Base-by-base conservation (phyloP, 352 stramenopile genomes). In the Halophytophthora batemanensis region DNA sequence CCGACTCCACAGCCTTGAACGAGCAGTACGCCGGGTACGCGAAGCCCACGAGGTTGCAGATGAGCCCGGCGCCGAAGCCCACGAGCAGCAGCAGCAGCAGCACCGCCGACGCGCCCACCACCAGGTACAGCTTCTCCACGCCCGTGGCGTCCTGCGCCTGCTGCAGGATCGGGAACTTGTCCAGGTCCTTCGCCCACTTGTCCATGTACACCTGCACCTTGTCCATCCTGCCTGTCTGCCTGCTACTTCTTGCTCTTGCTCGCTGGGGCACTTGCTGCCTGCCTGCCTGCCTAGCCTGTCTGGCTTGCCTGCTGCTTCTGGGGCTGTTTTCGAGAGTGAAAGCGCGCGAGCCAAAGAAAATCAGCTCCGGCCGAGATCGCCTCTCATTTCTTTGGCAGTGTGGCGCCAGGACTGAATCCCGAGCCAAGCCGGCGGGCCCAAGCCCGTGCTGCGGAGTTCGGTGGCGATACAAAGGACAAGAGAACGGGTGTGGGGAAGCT, bases 71-170 rank as follows among this genome's bases (percentile, higher is more conserved):
- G 51, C 87, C 87, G 53, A 94, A 92, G 59, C 84, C 82, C 47
- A 95, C 67, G 33, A 96, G 64, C 52, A 96, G 62, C 44, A 93
- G 64, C 52, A 95, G 58, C 52, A 94, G 59, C 36, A 93, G 57
- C 35, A 93, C 49, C 22, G 71, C 68, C 53, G 67, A 80, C 34
- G 54, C 77, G 22, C 74, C 71, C 2, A 69, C 64, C 35, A 93
- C 81, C 18, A 96, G 72, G 70, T 95, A 96, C 58, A 95, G 64
- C 63, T 96, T 96, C 56, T 95, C 82, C 25, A 95, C 74, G 59
- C 85, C 85, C 31, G 85, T 93, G 25, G 80, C 71, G 18, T 87
- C 82, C 59, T 95, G 80, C 45, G 81, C 74, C 58, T 82, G 74
- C 61, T 91, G 76, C 37, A 93, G 63, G n/a, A 88, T 47, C 18